These are phyloP conservation scores for Lentithecium fluviatile DNA, from an alignment of 495 filamentous ascomycete genomes.

Conservation along the genomic window DNA sequence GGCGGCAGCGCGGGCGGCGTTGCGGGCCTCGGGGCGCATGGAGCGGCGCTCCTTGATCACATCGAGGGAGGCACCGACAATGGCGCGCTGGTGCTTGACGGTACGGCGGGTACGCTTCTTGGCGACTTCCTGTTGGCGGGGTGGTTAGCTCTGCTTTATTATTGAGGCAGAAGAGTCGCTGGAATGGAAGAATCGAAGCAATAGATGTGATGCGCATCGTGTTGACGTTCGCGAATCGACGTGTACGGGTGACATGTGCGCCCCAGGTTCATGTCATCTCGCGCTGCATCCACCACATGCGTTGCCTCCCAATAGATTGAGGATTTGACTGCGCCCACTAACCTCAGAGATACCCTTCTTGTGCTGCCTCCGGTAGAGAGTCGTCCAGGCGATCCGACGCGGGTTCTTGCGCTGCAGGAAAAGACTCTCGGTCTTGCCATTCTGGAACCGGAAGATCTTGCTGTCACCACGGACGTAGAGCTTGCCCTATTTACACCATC, in stretches of 20 bases:
- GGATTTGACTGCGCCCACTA: slow-evolving; percentile 46
- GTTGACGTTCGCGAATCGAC: background rate
- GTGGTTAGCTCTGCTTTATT: slow-evolving; percentile 13
- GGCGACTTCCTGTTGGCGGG: slow-evolving; percentile 77
- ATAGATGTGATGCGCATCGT: background rate
- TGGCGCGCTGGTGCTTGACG: slow-evolving; percentile 97
- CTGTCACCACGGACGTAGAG: slow-evolving; percentile 98
- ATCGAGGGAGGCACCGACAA: slow-evolving; percentile 98
- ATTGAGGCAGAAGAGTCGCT: background rate
- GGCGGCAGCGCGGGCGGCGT: slow-evolving; percentile 83
- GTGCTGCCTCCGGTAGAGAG: slow-evolving; percentile 96
- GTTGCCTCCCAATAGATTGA: background rate
- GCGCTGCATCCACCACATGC: slow-evolving; percentile 1
- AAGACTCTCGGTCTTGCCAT: slow-evolving; percentile 98
- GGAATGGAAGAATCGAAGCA: background rate
- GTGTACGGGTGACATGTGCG: background rate
- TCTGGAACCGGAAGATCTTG: slow-evolving; percentile 99
- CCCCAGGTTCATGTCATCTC: background rate
- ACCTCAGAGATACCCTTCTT: slow-evolving; percentile 99
- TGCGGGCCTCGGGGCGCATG: slow-evolving; percentile 89
- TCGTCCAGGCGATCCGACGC: slow-evolving; percentile 96
- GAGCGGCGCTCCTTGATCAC: slow-evolving; percentile 98
- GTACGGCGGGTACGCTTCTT: slow-evolving; percentile 99
- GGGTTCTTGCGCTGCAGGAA: slow-evolving; percentile 99
- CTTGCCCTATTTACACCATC: slow-evolving; percentile 68